phyloP scores from a whole-genome alignment of 2,329 filamentous ascomycete species.

The Myriosclerotinia duriaeana region DNA sequence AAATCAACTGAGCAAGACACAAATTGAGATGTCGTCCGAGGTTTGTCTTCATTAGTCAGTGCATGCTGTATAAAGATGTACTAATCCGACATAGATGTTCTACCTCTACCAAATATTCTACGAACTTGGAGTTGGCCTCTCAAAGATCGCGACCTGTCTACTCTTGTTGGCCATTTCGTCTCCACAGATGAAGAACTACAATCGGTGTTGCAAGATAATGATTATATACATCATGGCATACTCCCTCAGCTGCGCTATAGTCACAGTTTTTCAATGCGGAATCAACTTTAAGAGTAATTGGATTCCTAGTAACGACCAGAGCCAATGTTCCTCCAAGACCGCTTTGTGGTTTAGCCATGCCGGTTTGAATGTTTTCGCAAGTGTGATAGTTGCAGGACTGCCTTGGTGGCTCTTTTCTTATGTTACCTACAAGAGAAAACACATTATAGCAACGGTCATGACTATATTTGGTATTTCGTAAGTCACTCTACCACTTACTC shows the following conservation, averaged over 20 bases:
- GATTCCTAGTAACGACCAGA: conserved; percentile 19
- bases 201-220: conserved; percentile 21
- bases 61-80: not conserved
- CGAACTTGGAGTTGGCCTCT: conserved; percentile 26
- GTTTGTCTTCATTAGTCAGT: not conserved
- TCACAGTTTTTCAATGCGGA: conserved; percentile 28
- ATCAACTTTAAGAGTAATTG: conserved; percentile 25
- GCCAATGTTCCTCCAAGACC: conserved; percentile 26
- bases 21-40: conserved; percentile 7
- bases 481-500: not conserved
- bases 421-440: conserved; percentile 26
- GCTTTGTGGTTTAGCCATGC: conserved; percentile 29
- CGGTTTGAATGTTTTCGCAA: conserved; percentile 25
- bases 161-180: conserved; percentile 28
- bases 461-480: conserved; percentile 22
- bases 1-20: not conserved
- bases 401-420: conserved; percentile 25
- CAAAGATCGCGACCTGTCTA: conserved; percentile 27
- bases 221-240: conserved; percentile 26
- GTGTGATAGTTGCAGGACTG: conserved; percentile 19
- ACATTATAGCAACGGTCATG: conserved; percentile 24
- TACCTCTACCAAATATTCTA: conserved; percentile 29
- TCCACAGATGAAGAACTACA: conserved; percentile 25
- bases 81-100: conserved; percentile 27
- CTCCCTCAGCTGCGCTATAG: conserved; percentile 23